These are phyloP conservation scores for Avena sativa DNA, from an alignment of 176 grass and related monocot genomes.

Conservation along the genomic window DNA sequence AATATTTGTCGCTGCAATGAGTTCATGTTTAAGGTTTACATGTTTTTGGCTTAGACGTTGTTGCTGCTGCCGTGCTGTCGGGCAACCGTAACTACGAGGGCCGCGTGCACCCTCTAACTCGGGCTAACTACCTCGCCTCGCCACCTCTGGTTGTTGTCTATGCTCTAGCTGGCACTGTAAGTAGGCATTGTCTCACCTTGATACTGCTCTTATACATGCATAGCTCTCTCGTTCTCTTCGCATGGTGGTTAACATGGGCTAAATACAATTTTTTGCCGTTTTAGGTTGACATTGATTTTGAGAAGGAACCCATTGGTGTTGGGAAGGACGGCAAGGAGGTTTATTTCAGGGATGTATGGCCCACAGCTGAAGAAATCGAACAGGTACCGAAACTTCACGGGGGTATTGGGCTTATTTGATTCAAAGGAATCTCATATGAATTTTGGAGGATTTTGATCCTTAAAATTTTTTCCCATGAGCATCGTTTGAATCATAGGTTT, in stretches of 20 bases:
- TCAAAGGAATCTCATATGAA: no score
- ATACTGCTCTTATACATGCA: background rate
- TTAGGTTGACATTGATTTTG: background rate
- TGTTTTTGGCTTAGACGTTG: conserved; percentile 59
- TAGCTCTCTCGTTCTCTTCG: background rate
- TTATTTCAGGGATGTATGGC: background rate
- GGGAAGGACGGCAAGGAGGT: background rate
- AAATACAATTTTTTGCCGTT: background rate
- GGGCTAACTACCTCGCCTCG: conserved; percentile 91
- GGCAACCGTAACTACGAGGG: conserved; percentile 93
- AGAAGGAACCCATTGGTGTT: background rate
- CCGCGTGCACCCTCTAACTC: conserved; percentile 85
- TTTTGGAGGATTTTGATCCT: no score
- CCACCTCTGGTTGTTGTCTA: conserved; percentile 92
- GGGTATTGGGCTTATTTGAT: no score
- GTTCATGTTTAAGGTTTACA: background rate
- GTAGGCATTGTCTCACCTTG: conserved; percentile 12
- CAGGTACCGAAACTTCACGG: no score
- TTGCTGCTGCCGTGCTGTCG: conserved; percentile 88
- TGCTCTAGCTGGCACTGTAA: conserved; percentile 93
- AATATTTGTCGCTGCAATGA: background rate
- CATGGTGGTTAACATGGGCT: background rate
- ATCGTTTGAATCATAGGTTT: no score
- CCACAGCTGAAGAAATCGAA: background rate
- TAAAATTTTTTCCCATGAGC: no score